Base-by-base conservation (phyloP, 805 yeast species). In the Yarrowia sp. region DNA sequence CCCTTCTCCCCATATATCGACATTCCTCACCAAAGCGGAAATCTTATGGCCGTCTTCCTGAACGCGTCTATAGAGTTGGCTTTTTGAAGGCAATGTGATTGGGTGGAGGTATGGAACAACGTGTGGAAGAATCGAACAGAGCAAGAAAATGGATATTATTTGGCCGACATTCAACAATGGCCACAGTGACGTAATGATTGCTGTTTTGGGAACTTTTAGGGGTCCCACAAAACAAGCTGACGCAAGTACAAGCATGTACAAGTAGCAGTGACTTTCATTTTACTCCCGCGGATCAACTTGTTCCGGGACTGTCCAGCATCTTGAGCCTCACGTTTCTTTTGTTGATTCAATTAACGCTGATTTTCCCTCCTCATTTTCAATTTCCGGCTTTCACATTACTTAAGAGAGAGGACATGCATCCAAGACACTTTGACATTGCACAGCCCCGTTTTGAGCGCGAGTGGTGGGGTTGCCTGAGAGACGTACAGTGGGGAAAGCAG, bases 21-120 rank as follows among this genome's bases (percentile, higher is more conserved):
- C 55, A 50, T 50, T 50, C 55, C 55, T 10, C 53, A 50, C 55
- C 30, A 12, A 34, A 17, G 40, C 30, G 42, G 55, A 50, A 50
- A 50, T 50, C 56, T 50, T 34, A 50, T n/a, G 55, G 40, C 17
- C 17, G 36, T 13, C 14, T 3, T 7, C 6, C 7, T 1, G 9
- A 42, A 17, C 34, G n/a, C 38, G 14, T 13, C 24, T 13, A 19
- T 49, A 50, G 42, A 38, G 58, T 52, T 52, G 17, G 14, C 20
- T 52, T 36, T 34, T 36, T 34, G 6, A 9, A 7, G n/a, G 12
- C 17, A 14, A n/a, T 9, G 58, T 52, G 58, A 52, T 52, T 52
- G 58, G 58, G 34, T 52, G 58, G 58, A 36, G 58, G 58, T 52
- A 38, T 52, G 43, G 58, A 52, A 52, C 43, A 52, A 52, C 55